These are phyloP conservation scores for Metarhizium sp. DNA, from an alignment of 2,329 filamentous ascomycete species.

Conservation along the genomic window DNA sequence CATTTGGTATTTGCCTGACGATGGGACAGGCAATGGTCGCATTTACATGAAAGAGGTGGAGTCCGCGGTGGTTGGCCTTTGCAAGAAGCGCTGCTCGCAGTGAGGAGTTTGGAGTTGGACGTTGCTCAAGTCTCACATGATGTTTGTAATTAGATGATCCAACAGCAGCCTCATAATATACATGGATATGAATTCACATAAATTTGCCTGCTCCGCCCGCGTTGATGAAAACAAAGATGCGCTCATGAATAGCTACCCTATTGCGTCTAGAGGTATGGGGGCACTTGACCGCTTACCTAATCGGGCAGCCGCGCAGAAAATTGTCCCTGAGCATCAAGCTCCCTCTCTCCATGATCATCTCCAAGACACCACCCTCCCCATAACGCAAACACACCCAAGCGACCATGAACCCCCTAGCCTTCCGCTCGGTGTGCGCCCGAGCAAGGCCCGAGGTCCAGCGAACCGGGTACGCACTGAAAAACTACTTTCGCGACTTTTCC, in stretches of 20 bases:
- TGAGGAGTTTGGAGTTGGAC: constrained; percentile 5
- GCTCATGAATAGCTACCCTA: too few species aligned
- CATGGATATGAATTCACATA: background rate
- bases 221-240: background rate
- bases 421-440: constrained; percentile 27
- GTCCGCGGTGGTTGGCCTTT: background rate
- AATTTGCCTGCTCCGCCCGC: background rate
- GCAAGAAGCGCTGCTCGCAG: background rate
- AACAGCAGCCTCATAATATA: background rate
- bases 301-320: constrained; percentile 3
- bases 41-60: constrained; percentile 1
- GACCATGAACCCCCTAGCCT: constrained; percentile 27
- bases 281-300: background rate
- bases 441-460: constrained; percentile 24
- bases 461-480: constrained; percentile 20
- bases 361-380: constrained; percentile 1
- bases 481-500: constrained; percentile 20
- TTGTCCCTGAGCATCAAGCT: constrained; percentile 9
- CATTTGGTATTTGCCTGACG: background rate
- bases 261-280: too few species aligned
- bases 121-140: background rate
- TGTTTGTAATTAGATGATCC: background rate
- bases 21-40: background rate
- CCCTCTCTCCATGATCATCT: background rate
- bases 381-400: constrained; percentile 6